Evolutionary conservation across 306 rosid species (phyloP).

Genomic region (Fagus sylvatica): DNA sequence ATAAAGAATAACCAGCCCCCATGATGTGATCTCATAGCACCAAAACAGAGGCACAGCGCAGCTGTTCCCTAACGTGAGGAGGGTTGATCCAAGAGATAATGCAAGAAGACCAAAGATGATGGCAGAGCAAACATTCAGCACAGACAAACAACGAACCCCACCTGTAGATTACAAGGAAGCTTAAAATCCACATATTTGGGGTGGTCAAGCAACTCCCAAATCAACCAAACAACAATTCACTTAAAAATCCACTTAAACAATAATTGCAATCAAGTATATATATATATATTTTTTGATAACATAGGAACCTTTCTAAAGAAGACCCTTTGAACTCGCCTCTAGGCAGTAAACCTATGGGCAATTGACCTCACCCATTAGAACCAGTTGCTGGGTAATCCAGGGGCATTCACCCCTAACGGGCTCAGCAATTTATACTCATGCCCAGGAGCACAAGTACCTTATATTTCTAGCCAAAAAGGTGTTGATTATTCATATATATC

Average conservation of each 20-base stretch:
- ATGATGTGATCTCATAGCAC: conserved; percentile 82
- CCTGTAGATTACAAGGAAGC: conserved; percentile 50
- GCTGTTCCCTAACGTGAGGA: conserved; percentile 77
- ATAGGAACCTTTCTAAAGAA: too few species aligned
- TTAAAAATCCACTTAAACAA: neutral
- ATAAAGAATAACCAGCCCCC: conserved; percentile 79
- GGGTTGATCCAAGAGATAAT: conserved; percentile 92
- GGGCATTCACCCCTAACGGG: too few species aligned
- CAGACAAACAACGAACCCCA: conserved; percentile 87
- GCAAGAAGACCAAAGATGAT: conserved; percentile 83
- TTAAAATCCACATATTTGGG: conserved; percentile 12
- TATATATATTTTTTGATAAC: too few species aligned
- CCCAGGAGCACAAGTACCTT: too few species aligned
- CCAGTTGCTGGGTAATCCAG: too few species aligned
- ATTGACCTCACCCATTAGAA: too few species aligned
- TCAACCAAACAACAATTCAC: too few species aligned
- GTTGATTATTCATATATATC: neutral
- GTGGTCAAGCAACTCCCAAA: neutral
- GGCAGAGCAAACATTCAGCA: conserved; percentile 76
- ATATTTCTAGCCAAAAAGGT: neutral
- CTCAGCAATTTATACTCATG: too few species aligned
- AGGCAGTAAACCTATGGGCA: too few species aligned
- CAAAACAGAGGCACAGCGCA: conserved; percentile 87
- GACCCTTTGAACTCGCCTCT: too few species aligned
- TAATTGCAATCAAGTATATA: neutral